Evolutionary conservation across 2,329 filamentous ascomycete species (phyloP).

Genomic region (Colletotrichum cordylinicola): DNA sequence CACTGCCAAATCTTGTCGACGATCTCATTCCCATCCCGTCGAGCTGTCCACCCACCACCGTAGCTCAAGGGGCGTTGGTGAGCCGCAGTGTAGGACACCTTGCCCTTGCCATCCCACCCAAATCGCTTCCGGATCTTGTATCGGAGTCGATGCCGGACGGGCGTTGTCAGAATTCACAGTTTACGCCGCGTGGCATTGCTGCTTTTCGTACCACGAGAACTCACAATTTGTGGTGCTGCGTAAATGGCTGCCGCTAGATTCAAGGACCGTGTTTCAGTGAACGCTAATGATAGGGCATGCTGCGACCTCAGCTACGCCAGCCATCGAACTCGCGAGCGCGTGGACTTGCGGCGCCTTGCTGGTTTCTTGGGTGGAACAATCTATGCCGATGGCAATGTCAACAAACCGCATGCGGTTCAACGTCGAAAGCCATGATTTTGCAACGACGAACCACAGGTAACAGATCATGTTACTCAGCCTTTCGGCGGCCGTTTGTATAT

Average conservation of each 20-base stretch:
- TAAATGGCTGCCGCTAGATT: not conserved
- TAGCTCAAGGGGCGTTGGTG: not conserved
- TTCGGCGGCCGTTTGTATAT: not conserved
- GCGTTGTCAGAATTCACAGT: not conserved
- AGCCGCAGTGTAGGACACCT: not conserved
- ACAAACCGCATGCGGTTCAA: not conserved
- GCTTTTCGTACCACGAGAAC: not conserved
- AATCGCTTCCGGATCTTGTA: not conserved
- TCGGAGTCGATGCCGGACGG: not conserved
- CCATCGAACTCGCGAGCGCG: not conserved
- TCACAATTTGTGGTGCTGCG: not conserved
- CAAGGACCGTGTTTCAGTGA: not conserved
- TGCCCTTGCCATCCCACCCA: not conserved
- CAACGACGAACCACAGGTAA: not conserved
- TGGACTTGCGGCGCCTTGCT: not conserved
- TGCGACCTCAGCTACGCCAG: not conserved
- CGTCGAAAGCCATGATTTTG: not conserved
- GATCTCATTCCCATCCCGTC: not conserved
- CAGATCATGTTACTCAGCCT: not conserved
- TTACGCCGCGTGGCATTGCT: not conserved
- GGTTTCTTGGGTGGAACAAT: not conserved
- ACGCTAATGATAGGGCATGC: not conserved
- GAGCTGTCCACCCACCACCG: not conserved
- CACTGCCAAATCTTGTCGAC: not conserved
- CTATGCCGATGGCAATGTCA: not conserved